Percentiles rank a stretch among this genome's conserved stretches.
These are phyloP conservation scores for Pseudonectria foliicola DNA, from an alignment of 2,329 filamentous ascomycete species.

Conservation along the genomic window DNA sequence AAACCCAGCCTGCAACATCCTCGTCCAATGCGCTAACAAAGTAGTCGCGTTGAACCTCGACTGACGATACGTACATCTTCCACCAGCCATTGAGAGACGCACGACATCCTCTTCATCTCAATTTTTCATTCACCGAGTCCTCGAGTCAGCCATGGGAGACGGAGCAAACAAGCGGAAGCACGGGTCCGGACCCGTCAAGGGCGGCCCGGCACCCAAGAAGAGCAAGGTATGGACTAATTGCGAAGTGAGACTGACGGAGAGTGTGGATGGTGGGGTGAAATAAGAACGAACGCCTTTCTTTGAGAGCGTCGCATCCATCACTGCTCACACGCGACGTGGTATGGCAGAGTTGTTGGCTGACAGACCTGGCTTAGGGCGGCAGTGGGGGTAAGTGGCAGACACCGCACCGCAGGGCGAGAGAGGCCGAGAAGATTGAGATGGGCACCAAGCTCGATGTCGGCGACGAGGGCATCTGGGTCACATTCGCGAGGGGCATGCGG, in stretches of 20 bases:
- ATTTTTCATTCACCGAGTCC: not conserved
- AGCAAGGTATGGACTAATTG: slow-evolving; percentile 31
- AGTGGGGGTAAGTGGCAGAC: slow-evolving; percentile 55
- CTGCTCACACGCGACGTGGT: not conserved
- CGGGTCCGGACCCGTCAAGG: slow-evolving; percentile 17
- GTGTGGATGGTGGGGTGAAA: slow-evolving; percentile 6
- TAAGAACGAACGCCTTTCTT: no score
- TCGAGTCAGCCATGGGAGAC: slow-evolving; percentile 24
- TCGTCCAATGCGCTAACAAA: no score
- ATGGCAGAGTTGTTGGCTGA: not conserved
- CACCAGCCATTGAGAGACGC: no score
- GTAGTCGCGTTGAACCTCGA: no score
- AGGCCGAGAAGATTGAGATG: slow-evolving; percentile 32
- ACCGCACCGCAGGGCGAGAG: slow-evolving; percentile 47
- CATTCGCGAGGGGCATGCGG: slow-evolving; percentile 66
- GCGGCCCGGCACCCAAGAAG: slow-evolving; percentile 28
- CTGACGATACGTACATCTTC: no score
- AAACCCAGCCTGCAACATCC: no score
- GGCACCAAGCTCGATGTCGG: slow-evolving; percentile 53
- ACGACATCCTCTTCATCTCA: not conserved
- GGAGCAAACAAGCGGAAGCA: slow-evolving; percentile 30
- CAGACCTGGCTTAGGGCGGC: slow-evolving; percentile 33
- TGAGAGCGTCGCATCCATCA: no score
- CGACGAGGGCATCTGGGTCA: slow-evolving; percentile 71
- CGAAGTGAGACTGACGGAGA: not conserved